These are phyloP conservation scores for Tanacetum coccineum DNA, from an alignment of 129 eudicot species.

Conservation along the genomic window DNA sequence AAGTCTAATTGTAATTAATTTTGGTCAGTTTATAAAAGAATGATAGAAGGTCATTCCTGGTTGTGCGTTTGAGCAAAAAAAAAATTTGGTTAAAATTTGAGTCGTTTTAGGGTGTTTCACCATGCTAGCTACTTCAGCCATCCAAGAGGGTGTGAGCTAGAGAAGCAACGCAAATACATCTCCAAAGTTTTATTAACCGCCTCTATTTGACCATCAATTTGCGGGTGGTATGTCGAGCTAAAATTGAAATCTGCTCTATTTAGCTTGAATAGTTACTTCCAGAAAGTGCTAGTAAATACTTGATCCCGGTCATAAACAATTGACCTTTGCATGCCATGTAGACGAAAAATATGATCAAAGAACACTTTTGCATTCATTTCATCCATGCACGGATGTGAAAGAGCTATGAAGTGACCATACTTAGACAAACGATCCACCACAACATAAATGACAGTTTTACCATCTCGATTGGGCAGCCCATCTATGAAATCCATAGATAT, in stretches of 20 bases:
- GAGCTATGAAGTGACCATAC: slow-evolving; percentile 5
- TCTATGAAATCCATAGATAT: slow-evolving; percentile 3
- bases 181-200: too few relatives aligned
- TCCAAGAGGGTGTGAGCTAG: too few relatives aligned
- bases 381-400: not conserved
- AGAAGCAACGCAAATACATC: too few relatives aligned
- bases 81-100: too few relatives aligned
- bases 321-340: not conserved
- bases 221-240: slow-evolving; percentile 5
- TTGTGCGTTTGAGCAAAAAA: too few relatives aligned
- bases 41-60: too few relatives aligned
- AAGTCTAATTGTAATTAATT: too few relatives aligned
- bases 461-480: not conserved
- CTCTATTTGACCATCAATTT: too few relatives aligned
- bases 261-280: not conserved
- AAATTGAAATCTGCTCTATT: too few relatives aligned
- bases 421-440: not conserved
- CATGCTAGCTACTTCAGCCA: too few relatives aligned
- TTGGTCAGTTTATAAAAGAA: too few relatives aligned
- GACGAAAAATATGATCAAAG: not conserved
- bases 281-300: not conserved
- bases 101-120: too few relatives aligned
- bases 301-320: not conserved
- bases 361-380: not conserved
- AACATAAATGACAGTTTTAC: not conserved